A percentile compares a stretch with the other conserved stretches of the same genome.
These are phyloP conservation scores for Hawksworthiomyces lignivorus DNA, from an alignment of 2,329 filamentous ascomycete genomes.

Conservation along the genomic window DNA sequence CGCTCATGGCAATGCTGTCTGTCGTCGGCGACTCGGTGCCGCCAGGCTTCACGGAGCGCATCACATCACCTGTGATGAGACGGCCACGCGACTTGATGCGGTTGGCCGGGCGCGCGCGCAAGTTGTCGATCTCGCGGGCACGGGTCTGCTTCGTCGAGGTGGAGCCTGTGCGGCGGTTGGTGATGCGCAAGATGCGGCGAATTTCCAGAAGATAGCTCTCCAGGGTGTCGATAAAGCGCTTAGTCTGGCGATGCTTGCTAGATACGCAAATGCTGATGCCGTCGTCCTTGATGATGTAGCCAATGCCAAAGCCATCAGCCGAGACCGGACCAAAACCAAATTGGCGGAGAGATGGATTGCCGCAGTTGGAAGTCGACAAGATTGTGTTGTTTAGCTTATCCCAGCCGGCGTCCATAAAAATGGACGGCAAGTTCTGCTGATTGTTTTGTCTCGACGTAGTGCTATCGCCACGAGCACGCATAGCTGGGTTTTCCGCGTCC, in stretches of 20 bases:
- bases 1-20: conserved; percentile 65
- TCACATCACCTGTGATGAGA: conserved; percentile 53
- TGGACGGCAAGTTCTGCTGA: conserved; percentile 49
- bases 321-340: conserved; percentile 96
- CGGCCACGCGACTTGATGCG: conserved; percentile 65
- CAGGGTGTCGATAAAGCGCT: conserved; percentile 79
- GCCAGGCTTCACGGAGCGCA: conserved; percentile 31
- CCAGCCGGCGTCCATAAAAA: conserved; percentile 88
- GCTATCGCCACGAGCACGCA: conserved; percentile 15
- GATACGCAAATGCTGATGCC: conserved; percentile 84
- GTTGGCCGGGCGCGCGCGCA: conserved; percentile 29
- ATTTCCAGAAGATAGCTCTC: conserved; percentile 90
- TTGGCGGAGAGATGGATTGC: conserved; percentile 87
- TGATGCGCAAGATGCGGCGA: conserved; percentile 70
- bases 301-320: conserved; percentile 91
- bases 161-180: conserved; percentile 37
- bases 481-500: background rate
- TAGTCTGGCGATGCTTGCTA: conserved; percentile 89
- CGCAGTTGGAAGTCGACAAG: conserved; percentile 95
- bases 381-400: conserved; percentile 93
- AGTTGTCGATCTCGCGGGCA: conserved; percentile 45
- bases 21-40: conserved; percentile 55
- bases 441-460: conserved; percentile 14
- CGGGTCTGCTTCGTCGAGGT: conserved; percentile 35
- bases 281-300: conserved; percentile 97